phyloP scores from a whole-genome alignment of 331 rosid species.

The Prunus yedoensis region DNA sequence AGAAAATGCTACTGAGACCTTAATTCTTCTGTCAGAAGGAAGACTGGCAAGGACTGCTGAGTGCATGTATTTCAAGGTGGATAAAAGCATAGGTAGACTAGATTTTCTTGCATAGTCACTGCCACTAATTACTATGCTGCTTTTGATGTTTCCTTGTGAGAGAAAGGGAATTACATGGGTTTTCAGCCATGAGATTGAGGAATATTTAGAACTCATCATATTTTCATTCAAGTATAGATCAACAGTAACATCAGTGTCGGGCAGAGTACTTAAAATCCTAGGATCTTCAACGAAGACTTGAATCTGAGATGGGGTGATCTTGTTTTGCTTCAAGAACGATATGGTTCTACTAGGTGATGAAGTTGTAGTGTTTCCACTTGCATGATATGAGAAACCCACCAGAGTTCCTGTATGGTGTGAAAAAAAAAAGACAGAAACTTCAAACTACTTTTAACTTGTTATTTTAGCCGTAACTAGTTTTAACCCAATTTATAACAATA shows the following conservation, averaged over 20 bases:
- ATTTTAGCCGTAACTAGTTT: too few species aligned
- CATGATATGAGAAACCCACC: conserved; percentile 53
- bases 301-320: conserved; percentile 45
- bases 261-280: conserved; percentile 34
- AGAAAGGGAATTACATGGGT: conserved; percentile 40
- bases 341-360: conserved; percentile 29
- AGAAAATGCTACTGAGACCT: conserved; percentile 59
- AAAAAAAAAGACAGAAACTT: not conserved
- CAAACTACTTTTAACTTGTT: conserved; percentile 10
- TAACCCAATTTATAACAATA: not conserved
- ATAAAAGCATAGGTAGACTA: conserved; percentile 35
- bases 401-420: conserved; percentile 40
- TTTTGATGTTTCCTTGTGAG: conserved; percentile 35
- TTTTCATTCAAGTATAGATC: conserved; percentile 54
- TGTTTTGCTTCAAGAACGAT: conserved; percentile 41
- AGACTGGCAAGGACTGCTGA: conserved; percentile 38
- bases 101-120: conserved; percentile 26
- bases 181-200: conserved; percentile 40
- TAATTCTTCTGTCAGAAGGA: conserved; percentile 33
- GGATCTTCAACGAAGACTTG: conserved; percentile 34
- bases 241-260: conserved; percentile 37
- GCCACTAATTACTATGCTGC: conserved; percentile 42
- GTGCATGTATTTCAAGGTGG: conserved; percentile 40
- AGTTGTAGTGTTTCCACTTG: conserved; percentile 35
- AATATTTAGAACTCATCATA: conserved; percentile 35